Evolutionary conservation across 345 rosid species (phyloP), one percentile per base, ranked within the genome.

Genomic region (Camelina sativa): DNA sequence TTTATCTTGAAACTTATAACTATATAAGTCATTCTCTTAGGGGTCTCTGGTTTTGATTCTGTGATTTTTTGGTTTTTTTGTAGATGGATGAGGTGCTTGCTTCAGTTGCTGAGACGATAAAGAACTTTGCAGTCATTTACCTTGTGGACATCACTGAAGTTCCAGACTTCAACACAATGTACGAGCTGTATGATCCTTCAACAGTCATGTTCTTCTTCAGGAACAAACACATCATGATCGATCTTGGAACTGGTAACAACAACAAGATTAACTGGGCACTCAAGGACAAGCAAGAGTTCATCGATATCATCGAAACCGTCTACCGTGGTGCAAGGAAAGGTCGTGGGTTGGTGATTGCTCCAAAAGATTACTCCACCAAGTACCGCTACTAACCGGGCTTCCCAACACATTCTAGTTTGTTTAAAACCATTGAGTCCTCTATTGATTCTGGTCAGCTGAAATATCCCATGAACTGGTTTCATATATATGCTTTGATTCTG

Each of bases 261-360:
- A 95, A 95, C 89, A 92, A 90, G 86, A 95, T 92, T 73, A 92
- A 95, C 68, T 95, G 99, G 93, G 96, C 97, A 76, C 88, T 95
- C 66, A 92, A 95, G 90, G 97, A 95, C 84, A 95, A 95, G 83
- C 97, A 90, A 61, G 97, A 95, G 84, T 95, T 95, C 78, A 86
- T 94, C 1, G 97, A 87, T 78, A 92, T 94, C 62, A 80, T 95
- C 13, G 97, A 92, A 71, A 95, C 97, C 0, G 91, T 90, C 6
- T 95, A 87, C 66, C 91, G 97, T 0, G 96, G 97, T 8, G 99
- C 97, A 15, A 84, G 96, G 76, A 95, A 90, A 48, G 97, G 96
- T n/a, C 96, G 99, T 43, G 93, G 99, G 77, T 82, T 90, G 11
- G 99, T 95, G 53, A 95, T 89, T 82, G 99, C 99, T 71, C 96